Base-by-base conservation (phyloP, 495 filamentous ascomycete species). In the Penicillium silybi region DNA sequence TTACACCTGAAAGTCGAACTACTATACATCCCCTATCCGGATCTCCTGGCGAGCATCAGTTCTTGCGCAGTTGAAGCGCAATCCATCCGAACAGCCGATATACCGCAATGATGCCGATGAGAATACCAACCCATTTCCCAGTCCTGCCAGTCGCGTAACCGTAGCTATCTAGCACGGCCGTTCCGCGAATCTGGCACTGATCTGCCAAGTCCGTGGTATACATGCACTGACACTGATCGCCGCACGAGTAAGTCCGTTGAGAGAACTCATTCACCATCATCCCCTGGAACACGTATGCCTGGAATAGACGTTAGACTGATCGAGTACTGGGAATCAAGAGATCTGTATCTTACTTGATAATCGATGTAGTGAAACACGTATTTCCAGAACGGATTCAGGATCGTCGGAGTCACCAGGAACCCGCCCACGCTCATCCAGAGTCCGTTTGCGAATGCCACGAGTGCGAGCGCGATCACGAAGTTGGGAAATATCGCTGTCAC, bases 201-300 rank as follows among this genome's bases (percentile, higher is more conserved):
- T 70, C 66, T 10, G 78, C 81, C 41, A 90, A 59, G 39, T 80
- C 76, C 1, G 78, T 84, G 29, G 73, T 60, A 62, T 86, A 92
- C 82, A 87, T 86, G 67, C 89, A 92, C 16, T 80, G 66, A 57
- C 84, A 90, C 0, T 46, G 68, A 1, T 48, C 35, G 1, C 69
- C 75, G 54, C 88, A 92, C 17, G 62, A 62, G 61, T 87, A 93
- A 9, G 56, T 76, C 1, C 87, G 67, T 13, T 81, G 34, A 0
- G 64, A 68, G 61, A 93, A 91, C 67, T 93, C 87, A 62, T 92
- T 92, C 18, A 92, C 80, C 87, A 93, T 89, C 89, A 93, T 91
- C 16, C 88, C 89, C 54, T 90, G 85, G 74, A 93, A 92, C 26
- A 92, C 88, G 57, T 89, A 92, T 17, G 80, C 75, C 70, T 74